phyloP scores from a whole-genome alignment of 306 rosid species.

The Alnus rubra region DNA sequence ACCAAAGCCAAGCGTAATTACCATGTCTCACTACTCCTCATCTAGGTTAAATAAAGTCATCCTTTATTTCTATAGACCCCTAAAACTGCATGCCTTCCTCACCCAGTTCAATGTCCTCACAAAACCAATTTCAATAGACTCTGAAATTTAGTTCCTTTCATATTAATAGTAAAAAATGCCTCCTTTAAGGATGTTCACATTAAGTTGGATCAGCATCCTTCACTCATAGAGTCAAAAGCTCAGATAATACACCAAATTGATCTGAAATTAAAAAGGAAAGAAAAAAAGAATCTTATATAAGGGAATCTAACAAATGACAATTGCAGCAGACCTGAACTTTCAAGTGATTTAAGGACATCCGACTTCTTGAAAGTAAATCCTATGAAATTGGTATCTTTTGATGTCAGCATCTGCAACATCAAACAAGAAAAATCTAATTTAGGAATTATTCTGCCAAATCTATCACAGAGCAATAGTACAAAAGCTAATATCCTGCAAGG shows the following conservation, averaged over 20 bases:
- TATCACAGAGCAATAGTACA: background rate
- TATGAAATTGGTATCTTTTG: conserved; percentile 94
- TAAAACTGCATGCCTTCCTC: background rate
- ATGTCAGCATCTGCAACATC: conserved; percentile 84
- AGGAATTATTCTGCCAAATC: background rate
- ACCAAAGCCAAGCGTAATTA: background rate
- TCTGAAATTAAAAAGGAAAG: conserved; percentile 3
- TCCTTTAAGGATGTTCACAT: background rate
- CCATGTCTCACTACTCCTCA: background rate
- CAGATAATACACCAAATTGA: background rate
- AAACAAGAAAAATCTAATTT: background rate
- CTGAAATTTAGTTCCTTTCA: background rate
- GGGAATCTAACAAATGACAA: conserved; percentile 12
- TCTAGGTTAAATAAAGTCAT: background rate
- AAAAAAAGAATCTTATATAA: background rate
- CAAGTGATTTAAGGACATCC: conserved; percentile 78
- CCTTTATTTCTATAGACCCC: background rate
- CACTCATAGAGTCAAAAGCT: background rate
- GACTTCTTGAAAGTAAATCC: conserved; percentile 94
- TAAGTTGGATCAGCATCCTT: background rate
- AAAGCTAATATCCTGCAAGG: background rate
- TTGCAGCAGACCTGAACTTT: conserved; percentile 65
- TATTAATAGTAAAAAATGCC: background rate
- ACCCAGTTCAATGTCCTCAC: background rate
- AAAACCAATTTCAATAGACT: background rate